Evolutionary conservation across 495 filamentous ascomycete species (phyloP), one percentile per base, ranked within the genome.

Genomic region (Aspergillus nanangensis): DNA sequence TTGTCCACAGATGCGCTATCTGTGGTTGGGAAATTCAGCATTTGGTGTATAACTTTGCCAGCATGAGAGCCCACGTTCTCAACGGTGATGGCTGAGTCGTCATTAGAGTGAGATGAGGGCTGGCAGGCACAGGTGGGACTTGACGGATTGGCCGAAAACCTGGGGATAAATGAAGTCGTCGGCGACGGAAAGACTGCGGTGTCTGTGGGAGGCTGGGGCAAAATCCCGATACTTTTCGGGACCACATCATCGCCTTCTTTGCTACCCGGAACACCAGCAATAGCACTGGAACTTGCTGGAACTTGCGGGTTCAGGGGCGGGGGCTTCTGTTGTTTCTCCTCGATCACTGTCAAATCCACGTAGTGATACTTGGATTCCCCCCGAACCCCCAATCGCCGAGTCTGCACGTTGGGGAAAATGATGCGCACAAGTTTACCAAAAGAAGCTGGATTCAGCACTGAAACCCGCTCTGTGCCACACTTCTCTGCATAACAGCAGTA

Each of bases 351-450:
- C 59, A 96, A 82, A 60, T 92, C 88, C 35, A 93, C 88, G 58
- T 98, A 98, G 58, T 98, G 94, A 63, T 98, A 98, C 63, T 98
- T 98, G 4, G 94, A 97, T 67, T 96, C 90, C 33, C 94, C 94
- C 17, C 93, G 83, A 32, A 97, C 90, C 35, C 93, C 93, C 10
- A 98, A 75, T 39, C 93, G 77, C 31, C 93, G 79, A 9, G 93
- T 97, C 60, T 94, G 90, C 14, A 98, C 81, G 35, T 89, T 90
- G 1, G 91, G 92, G 51, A 96, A 98, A 31, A 97, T 87, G 22
- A 97, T 91, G 9, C 94, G 80, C 20, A 98, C 93, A 20, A 97
- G 80, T 61, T 98, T 98, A 24, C 93, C 93, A 69, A 98, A 98
- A 5, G 91, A 96, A 5, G 93, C 93, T 23, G 94, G 90, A 55